Evolutionary conservation across 345 rosid genomes (phyloP), one percentile per base, ranked within the genome.

Genomic region (Hypericum androsaemum): DNA sequence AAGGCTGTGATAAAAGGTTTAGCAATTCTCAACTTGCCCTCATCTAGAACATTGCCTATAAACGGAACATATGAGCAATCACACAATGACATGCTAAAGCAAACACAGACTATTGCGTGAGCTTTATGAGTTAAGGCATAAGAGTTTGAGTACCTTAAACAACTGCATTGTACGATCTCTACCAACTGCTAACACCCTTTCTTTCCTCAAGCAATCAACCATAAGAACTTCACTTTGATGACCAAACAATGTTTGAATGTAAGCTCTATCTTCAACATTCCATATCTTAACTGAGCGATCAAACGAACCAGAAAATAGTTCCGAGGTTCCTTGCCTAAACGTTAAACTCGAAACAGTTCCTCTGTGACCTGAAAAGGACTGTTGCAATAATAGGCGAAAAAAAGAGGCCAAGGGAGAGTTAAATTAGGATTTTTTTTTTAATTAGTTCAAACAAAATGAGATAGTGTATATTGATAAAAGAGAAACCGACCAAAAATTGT

Each of bases 221-320:
- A 79, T 63, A 64, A 88, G 60, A 35, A 94, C 54, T 67, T 94
- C 97, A 77, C 77, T 82, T 59, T 84, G 89, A 65, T 84, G 95
- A 54, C 99, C 99, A 71, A 77, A 84, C 62, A 71, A 62, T 37
- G 95, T 86, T 41, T 39, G 72, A 54, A 94, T 67, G 57, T 83
- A 89, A 45, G 96, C 76, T 71, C 87, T 86, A 56, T 94, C 99
- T 58, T 86, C 97, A 7, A 53, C 81, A 63, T 89, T 94, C 97
- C 97, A 94, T 60, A 79, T 75, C 75, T 89, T 89, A 58, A 83
- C 64, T n/a, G 84, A 83, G 68, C 97, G 71, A 74, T 89, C 99
- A 74, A 73, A 94, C 48, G 99, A 94, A 75, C 97, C 99, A 76
- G 97, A 94, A 71, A 83, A 89, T 68, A 94, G 80, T 55, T 94